Evolutionary conservation across 2,329 filamentous ascomycete species (phyloP), one percentile per base, ranked within the genome.

Genomic region (Curvularia sp.): DNA sequence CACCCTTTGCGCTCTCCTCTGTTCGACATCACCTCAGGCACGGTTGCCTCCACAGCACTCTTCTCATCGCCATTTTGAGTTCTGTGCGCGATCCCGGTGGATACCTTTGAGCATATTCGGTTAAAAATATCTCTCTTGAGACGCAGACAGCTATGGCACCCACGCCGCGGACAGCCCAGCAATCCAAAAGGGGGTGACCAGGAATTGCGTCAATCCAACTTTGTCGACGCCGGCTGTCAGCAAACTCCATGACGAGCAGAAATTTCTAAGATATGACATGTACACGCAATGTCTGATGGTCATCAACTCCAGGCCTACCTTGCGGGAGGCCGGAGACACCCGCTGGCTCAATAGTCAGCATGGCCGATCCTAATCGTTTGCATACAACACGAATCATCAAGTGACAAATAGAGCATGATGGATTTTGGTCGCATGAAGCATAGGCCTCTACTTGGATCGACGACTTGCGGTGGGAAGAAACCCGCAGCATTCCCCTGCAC

Each of bases 321-420:
- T 9, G 15, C 30, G n/a, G 31, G 13, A 20, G 7, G n/a, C 24
- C 42, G 50, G 42, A 44, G 42, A 30, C 9, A 53, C 22, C 42
- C 30, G 42, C 30, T 9, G n/a, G 10, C 9, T 28, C 41, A 8
- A 41, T 50, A 50, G 15, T 26, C 48, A 24, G 9, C 13, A n/a
- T 30, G 28, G 48, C n/a, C 24, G 48, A 50, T 50, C 24, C 6
- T n/a, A 50, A 41, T 53, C 13, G 13, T 42, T 42, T 44, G 50
- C 30, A 28, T 35, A 18, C 50, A 53, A 46, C 30, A 26, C 22
- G 31, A 28, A 18, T 41, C 15, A 18, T 20, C 22, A 41, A 41
- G 48, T 50, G 48, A 50, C 35, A 41, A 50, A 50, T 41, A 9
- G 5, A 50, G 35, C 22, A 39, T n/a, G 22, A 39, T 30, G 48